phyloP scores from a whole-genome alignment of 768 basidiomycete species.

The Epithele typhae region DNA sequence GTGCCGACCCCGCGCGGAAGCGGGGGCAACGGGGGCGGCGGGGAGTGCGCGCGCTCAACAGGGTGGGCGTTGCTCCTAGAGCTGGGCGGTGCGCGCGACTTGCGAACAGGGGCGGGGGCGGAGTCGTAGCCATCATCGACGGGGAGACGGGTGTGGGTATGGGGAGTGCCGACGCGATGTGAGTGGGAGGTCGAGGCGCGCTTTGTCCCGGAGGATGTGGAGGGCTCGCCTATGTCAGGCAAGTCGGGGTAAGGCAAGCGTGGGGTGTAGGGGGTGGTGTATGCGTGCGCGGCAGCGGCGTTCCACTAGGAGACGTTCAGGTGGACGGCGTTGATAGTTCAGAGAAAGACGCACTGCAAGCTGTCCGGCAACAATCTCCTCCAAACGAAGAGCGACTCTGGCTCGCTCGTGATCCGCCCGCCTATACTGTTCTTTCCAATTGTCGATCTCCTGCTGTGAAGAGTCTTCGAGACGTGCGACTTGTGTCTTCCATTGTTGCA shows the following conservation, averaged over 20 bases:
- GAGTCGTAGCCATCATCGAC: conserved; percentile 3
- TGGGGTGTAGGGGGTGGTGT: conserved; percentile 6
- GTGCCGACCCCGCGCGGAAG: background rate
- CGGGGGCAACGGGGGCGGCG: conserved; percentile 1
- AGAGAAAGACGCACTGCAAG: conserved; percentile 24
- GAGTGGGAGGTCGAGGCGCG: conserved; percentile 19
- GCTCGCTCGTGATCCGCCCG: conserved; percentile 69
- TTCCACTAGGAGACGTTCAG: conserved; percentile 9
- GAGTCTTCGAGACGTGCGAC: conserved; percentile 43
- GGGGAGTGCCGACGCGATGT: conserved; percentile 1
- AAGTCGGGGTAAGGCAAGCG: conserved; percentile 8
- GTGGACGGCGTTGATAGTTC: background rate
- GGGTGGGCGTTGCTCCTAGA: background rate
- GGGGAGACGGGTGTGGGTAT: background rate
- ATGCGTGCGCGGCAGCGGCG: conserved; percentile 18
- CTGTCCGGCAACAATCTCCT: conserved; percentile 51
- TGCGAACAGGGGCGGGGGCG: conserved; percentile 2
- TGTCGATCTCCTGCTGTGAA: conserved; percentile 46
- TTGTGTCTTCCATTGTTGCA: conserved; percentile 71
- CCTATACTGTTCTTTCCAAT: conserved; percentile 79
- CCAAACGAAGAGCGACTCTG: conserved; percentile 49
- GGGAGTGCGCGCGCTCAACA: background rate
- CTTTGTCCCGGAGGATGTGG: conserved; percentile 17
- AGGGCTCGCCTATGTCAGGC: conserved; percentile 12
- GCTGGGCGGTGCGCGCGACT: background rate